Percentiles rank a stretch among this genome's conserved stretches.
phyloP scores from a whole-genome alignment of 75 land plant genomes.

The Pseudotsuga menziesii region DNA sequence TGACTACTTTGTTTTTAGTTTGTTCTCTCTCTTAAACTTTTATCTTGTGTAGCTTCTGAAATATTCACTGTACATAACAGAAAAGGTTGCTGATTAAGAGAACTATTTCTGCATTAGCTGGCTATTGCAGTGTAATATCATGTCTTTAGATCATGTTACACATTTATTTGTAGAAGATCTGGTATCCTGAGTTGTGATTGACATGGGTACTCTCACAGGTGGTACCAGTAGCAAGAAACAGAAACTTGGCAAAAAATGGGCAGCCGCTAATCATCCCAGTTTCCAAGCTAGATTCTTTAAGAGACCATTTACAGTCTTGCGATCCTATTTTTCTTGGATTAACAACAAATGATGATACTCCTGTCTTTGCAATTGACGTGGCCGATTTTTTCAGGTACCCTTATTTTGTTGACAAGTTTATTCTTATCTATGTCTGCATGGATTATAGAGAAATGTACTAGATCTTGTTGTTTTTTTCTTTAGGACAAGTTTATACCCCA shows the following conservation, averaged over 20 bases:
- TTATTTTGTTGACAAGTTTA: not conserved
- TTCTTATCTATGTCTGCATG: not conserved
- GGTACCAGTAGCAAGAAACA: conserved; percentile 7
- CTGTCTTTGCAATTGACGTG: conserved; percentile 8
- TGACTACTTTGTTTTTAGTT: too few relatives aligned
- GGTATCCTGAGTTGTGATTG: not conserved
- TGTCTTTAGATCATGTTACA: not conserved
- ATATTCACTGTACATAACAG: too few relatives aligned
- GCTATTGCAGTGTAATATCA: too few relatives aligned
- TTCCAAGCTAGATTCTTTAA: not conserved
- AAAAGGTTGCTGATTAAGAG: too few relatives aligned
- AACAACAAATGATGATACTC: conserved; percentile 2
- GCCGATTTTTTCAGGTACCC: not conserved
- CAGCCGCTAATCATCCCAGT: not conserved
- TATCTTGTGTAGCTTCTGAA: too few relatives aligned
- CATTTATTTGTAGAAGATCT: not conserved
- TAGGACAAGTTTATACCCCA: not conserved
- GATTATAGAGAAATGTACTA: not conserved
- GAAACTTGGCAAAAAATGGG: conserved; percentile 6
- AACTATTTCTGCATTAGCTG: too few relatives aligned
- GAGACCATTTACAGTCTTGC: not conserved
- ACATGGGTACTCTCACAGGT: not conserved
- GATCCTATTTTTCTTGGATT: conserved; percentile 9
- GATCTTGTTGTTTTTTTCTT: not conserved
- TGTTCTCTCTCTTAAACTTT: too few relatives aligned